Evolutionary conservation across 305 asterid genomes (phyloP), one percentile per base, ranked within the genome.

Genomic region (Fraxinus xanthoxyloides): DNA sequence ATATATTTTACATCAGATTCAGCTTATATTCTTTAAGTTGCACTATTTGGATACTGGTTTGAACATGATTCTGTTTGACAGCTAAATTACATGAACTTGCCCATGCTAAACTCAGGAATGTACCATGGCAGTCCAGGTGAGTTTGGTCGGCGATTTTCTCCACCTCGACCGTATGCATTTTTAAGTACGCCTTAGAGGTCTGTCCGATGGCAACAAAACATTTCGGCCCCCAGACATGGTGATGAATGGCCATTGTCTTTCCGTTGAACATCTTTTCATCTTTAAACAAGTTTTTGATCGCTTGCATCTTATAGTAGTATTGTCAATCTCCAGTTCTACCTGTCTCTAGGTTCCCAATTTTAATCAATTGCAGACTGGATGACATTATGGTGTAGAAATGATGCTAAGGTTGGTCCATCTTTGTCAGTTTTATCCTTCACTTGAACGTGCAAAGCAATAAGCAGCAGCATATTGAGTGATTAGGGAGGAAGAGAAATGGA

Each of bases 111-210:
- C 15, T 46, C 54, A 9, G 17, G 17, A 36, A 36, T 36, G 43
- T 36, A 36, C 40, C 2, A 36, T 6, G 40, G 40, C 10, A 2
- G 40, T 36, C 10, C 40, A 7, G 10, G 43, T 36, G 43, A 36
- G 12, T 36, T 36, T 36, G 12, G 43, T 36, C 12, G 12, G 43
- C 9, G 43, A 36, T 38, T 36, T 75, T 89, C 90, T 95, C 97
- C 83, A 85, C 88, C 88, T 95, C 98, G 3, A 86, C 91, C 85
- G 89, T 81, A 86, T 93, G 94, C 83, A 90, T 93, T 83, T 95
- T 96, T 86, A 92, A 83, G 89, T 92, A 95, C 84, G 92, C 96
- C 90, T 92, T 93, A 4, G 98, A 95, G 59, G 88, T 89, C 98
- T 93, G 93, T 76, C 69, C 86, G 81, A 81, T 75, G 56, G 56